Evolutionary conservation across 2,329 filamentous ascomycete genomes (phyloP).

Genomic region (Knufia fluminis): DNA sequence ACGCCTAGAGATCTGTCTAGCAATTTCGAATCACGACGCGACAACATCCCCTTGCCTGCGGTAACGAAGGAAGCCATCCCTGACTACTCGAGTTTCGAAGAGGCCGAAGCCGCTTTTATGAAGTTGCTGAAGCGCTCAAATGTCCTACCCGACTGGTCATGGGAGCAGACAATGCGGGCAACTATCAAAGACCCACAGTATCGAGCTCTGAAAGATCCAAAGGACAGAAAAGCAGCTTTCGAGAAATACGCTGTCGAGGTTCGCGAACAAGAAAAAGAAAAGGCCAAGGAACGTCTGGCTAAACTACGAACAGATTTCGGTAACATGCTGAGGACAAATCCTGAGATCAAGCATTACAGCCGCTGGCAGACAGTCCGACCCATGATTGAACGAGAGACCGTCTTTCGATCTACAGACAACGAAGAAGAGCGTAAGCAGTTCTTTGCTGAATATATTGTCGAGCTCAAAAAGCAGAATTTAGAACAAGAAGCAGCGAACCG

Average conservation of each 20-base stretch:
- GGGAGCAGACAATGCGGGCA: conserved; percentile 78
- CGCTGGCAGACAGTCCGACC: conserved; percentile 93
- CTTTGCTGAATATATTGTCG: conserved; percentile 85
- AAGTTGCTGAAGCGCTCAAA: conserved; percentile 79
- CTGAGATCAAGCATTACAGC: conserved; percentile 94
- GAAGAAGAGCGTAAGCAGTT: conserved; percentile 81
- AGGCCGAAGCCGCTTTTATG: conserved; percentile 85
- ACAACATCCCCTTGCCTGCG: conserved; percentile 30
- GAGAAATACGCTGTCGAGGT: conserved; percentile 91
- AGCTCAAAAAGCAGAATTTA: conserved; percentile 69
- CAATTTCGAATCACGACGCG: conserved; percentile 39
- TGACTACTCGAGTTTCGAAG: conserved; percentile 69
- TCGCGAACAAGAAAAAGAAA: conserved; percentile 84
- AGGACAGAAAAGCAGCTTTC: conserved; percentile 80
- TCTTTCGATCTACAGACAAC: conserved; percentile 82
- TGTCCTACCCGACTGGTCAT: conserved; percentile 84
- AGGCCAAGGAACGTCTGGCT: conserved; percentile 81
- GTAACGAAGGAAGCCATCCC: conserved; percentile 50
- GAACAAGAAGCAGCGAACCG: conserved; percentile 65
- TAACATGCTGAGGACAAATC: conserved; percentile 90
- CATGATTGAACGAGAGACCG: conserved; percentile 89
- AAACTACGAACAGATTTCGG: conserved; percentile 92
- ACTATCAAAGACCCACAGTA: conserved; percentile 89
- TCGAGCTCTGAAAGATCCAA: conserved; percentile 83
- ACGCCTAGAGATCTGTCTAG: conserved; percentile 43